Conservation (phyloP, 805 yeast genomes). For the Starmerella asiatica region DNA sequence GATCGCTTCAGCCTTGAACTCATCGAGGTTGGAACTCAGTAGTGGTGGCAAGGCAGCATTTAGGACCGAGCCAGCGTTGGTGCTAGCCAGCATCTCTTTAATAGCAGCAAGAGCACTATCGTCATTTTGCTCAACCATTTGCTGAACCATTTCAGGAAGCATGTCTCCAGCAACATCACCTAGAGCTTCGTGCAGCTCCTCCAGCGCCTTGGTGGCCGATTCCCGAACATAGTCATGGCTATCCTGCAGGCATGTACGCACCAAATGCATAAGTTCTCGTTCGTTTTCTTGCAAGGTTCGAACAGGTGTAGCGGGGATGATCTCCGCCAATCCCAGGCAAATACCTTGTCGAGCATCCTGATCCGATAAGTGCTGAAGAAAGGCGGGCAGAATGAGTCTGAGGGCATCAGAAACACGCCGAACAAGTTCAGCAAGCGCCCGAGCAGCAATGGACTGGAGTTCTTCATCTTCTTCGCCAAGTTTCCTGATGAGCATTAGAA, state of each 20-base stretch:
- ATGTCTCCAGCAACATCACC: conserved; percentile 83
- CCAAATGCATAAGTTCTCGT: conserved; percentile 53
- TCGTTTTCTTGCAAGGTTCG: conserved; percentile 54
- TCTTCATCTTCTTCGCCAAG: conserved; percentile 70
- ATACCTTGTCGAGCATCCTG: conserved; percentile 91
- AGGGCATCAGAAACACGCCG: conserved; percentile 81
- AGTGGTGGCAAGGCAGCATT: conserved; percentile 82
- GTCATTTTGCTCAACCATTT: conserved; percentile 38
- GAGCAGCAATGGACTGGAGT: conserved; percentile 80
- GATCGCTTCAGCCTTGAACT: conserved; percentile 53
- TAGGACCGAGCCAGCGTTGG: conserved; percentile 81
- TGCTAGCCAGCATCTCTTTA: conserved; percentile 71
- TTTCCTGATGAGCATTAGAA: conserved; percentile 63
- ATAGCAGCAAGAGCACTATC: conserved; percentile 68
- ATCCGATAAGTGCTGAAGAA: conserved; percentile 52
- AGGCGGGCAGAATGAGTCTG: conserved; percentile 68
- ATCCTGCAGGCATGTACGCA: conserved; percentile 70
- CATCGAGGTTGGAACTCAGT: conserved; percentile 29
- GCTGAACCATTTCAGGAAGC: conserved; percentile 64
- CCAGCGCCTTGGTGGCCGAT: conserved; percentile 86
- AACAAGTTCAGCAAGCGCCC: conserved; percentile 85
- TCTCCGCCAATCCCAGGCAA: conserved; percentile 81
- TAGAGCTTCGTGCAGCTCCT: conserved; percentile 63
- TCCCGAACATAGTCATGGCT: conserved; percentile 57
- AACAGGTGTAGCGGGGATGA: conserved; percentile 49